Conservation (phyloP, 2,329 filamentous ascomycete species). For the Phyllosticta paracitricarpa region DNA sequence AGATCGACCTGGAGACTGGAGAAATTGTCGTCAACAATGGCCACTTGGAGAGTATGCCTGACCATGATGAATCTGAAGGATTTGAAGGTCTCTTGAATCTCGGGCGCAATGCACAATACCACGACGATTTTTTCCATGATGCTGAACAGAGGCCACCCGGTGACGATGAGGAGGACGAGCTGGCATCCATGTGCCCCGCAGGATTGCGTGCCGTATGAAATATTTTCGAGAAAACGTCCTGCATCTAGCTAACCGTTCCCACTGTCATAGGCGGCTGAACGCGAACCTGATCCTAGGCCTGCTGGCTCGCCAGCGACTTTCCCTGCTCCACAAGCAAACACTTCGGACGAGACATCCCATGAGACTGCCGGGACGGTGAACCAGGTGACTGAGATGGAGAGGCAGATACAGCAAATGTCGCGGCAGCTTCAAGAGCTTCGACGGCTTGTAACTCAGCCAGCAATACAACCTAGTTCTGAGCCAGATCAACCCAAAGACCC, state of each 20-base stretch:
- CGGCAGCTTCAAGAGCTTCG: background rate
- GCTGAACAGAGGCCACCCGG: background rate
- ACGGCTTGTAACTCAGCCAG: background rate
- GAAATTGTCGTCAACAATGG: slow-evolving; percentile 85
- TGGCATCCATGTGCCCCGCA: background rate
- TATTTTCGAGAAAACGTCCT: background rate
- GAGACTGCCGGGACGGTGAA: slow-evolving; percentile 5
- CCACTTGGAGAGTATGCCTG: slow-evolving; percentile 57
- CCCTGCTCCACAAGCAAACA: background rate
- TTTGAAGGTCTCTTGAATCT: background rate
- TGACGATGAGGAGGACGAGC: slow-evolving; percentile 3
- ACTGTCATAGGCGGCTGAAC: background rate
- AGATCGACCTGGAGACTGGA: slow-evolving; percentile 76
- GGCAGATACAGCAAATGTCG: slow-evolving; percentile 1
- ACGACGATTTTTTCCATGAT: background rate
- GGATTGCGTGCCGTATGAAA: background rate
- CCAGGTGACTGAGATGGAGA: slow-evolving; percentile 9
- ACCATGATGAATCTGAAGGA: slow-evolving; percentile 31
- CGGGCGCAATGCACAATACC: background rate
- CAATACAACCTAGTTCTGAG: background rate
- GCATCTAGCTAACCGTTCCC: background rate
- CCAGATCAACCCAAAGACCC: background rate
- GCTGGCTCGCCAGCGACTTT: background rate
- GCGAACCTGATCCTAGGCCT: background rate
- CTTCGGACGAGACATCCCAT: slow-evolving; percentile 4